Conservation (phyloP, 768 basidiomycete genomes). For the Pisolithus orientalis region DNA sequence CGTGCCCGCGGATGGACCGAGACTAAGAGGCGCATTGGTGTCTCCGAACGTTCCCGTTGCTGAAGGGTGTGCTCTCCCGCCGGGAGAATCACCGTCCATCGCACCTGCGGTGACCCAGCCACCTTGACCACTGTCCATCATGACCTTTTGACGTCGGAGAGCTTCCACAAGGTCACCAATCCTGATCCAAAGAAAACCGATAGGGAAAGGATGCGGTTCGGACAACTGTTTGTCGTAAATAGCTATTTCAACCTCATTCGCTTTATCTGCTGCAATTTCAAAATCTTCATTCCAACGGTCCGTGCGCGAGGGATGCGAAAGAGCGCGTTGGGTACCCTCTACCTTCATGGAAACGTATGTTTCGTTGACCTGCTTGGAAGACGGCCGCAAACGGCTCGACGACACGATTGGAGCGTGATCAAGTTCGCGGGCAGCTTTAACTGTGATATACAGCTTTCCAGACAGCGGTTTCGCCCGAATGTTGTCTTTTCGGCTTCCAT, state of each 20-base stretch:
- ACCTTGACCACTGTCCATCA: constrained; percentile 77
- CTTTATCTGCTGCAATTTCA: constrained; percentile 94
- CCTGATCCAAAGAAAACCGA: constrained; percentile 92
- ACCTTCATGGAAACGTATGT: constrained; percentile 93
- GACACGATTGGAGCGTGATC: constrained; percentile 82
- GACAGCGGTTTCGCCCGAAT: constrained; percentile 90
- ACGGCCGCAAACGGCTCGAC: constrained; percentile 59
- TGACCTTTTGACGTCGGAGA: constrained; percentile 85
- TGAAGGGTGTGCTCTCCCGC: constrained; percentile 38
- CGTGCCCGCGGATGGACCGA: constrained; percentile 24
- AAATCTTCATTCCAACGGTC: constrained; percentile 99
- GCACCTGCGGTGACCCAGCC: constrained; percentile 96
- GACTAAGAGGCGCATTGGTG: constrained; percentile 34
- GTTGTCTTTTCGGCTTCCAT: constrained; percentile 88
- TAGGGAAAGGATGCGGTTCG: constrained; percentile 77
- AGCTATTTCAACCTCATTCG: constrained; percentile 96
- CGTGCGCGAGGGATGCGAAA: constrained; percentile 87
- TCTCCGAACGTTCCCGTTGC: constrained; percentile 45
- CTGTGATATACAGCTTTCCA: constrained; percentile 82
- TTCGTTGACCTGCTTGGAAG: constrained; percentile 72
- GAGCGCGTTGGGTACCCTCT: constrained; percentile 89
- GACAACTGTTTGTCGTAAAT: constrained; percentile 89
- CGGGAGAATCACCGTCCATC: constrained; percentile 59
- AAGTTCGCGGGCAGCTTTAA: constrained; percentile 88
- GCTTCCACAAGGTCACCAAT: constrained; percentile 94